Evolutionary conservation across 805 yeast genomes (phyloP).

Genomic region (Hanseniaspora osmophila): DNA sequence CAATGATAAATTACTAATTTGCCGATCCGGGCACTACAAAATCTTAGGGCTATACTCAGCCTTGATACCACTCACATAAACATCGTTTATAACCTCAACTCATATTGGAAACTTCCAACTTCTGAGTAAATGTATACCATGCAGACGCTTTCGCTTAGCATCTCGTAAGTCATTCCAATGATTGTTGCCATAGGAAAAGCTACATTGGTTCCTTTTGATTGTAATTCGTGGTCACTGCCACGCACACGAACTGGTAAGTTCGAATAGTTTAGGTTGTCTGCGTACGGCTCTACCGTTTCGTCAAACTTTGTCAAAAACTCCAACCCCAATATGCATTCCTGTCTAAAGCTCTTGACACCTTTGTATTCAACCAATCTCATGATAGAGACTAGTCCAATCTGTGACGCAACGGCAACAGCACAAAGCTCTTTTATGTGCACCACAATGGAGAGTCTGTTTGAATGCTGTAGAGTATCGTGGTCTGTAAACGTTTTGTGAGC

Average conservation of each 20-base stretch:
- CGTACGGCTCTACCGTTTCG: not conserved
- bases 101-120: not conserved
- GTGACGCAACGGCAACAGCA: conserved; percentile 17
- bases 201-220: not conserved
- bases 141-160: not conserved
- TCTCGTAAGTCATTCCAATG: not conserved
- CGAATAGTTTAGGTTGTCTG: not conserved
- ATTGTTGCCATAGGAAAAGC: not conserved
- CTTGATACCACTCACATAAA: too few relatives aligned
- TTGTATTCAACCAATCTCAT: conserved; percentile 16
- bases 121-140: not conserved
- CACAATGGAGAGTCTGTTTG: conserved; percentile 12
- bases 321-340: conserved; percentile 16
- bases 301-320: not conserved
- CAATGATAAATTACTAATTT: too few relatives aligned
- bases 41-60: too few relatives aligned
- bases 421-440: conserved; percentile 16
- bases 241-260: not conserved
- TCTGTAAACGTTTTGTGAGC: not conserved
- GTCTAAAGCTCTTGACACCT: conserved; percentile 18
- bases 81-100: not conserved
- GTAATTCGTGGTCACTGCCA: not conserved
- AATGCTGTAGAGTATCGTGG: not conserved
- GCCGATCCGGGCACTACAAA: too few relatives aligned
- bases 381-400: conserved; percentile 14